phyloP scores from a whole-genome alignment of 1,284 basidiomycete species.

The Cutaneotrichosporon cutaneum region DNA sequence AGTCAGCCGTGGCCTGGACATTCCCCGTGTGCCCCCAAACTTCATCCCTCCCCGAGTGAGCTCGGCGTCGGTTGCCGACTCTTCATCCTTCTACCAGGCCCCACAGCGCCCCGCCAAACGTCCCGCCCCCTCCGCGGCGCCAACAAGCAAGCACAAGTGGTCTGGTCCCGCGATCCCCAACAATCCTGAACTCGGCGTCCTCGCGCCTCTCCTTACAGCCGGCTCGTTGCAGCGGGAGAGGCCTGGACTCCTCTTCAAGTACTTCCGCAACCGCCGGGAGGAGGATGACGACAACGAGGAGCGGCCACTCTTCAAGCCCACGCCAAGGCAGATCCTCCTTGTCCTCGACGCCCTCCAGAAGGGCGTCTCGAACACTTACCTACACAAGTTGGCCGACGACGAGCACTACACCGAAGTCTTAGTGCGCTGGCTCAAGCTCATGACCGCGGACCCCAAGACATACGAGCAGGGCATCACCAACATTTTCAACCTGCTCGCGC shows the following conservation, averaged over 20 bases:
- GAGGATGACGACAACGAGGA: neutral
- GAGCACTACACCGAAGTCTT: conserved; percentile 28
- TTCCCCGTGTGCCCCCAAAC: neutral
- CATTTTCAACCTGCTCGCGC: conserved; percentile 30
- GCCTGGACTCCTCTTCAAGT: conserved; percentile 33
- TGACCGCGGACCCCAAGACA: conserved; percentile 23
- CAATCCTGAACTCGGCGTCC: conserved; percentile 1
- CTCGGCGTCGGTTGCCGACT: neutral
- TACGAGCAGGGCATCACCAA: conserved; percentile 34
- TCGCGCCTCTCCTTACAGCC: conserved; percentile 2
- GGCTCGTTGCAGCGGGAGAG: conserved; percentile 17
- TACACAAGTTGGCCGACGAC: conserved; percentile 35
- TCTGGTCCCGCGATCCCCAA: conserved; percentile 5
- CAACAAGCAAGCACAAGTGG: conserved; percentile 1
- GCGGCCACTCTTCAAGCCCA: conserved; percentile 24
- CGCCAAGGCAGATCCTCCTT: conserved; percentile 28
- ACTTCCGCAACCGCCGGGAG: conserved; percentile 21
- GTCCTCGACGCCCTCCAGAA: conserved; percentile 27
- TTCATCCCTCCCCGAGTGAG: neutral
- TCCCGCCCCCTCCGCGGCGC: neutral
- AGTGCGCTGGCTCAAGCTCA: conserved; percentile 29
- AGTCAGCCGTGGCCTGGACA: neutral
- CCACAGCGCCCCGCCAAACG: neutral
- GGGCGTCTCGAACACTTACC: conserved; percentile 30
- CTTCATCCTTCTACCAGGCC: conserved; percentile 5